Evolutionary conservation across 192 early-diverging fungal genomes (phyloP).

Genomic region (Coemansia sp.): DNA sequence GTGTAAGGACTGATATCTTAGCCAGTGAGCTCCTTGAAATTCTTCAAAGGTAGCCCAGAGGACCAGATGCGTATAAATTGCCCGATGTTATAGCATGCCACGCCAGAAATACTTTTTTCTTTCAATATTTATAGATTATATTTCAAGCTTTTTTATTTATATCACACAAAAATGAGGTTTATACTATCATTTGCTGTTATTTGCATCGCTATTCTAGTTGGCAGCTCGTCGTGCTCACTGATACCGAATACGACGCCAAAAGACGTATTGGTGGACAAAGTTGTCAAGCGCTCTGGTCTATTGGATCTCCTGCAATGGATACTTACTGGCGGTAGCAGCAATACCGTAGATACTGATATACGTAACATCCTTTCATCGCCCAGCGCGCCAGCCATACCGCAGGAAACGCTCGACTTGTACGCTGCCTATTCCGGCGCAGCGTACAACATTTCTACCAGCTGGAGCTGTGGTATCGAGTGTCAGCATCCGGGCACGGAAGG

Average conservation of each 20-base stretch:
- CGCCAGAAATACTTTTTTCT: not conserved
- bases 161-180: not conserved
- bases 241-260: not conserved
- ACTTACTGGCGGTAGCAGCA: not conserved
- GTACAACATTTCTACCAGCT: conserved; percentile 15
- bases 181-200: not conserved
- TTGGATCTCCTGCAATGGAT: not conserved
- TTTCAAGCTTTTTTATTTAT: not conserved
- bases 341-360: not conserved
- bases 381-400: not conserved
- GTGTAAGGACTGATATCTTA: not conserved
- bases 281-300: not conserved
- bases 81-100: not conserved
- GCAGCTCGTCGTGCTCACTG: not conserved
- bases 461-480: conserved; percentile 37
- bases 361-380: not conserved
- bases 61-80: not conserved
- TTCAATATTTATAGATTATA: not conserved
- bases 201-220: not conserved
- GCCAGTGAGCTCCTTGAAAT: not conserved
- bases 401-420: conserved; percentile 22
- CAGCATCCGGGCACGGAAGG: conserved; percentile 24
- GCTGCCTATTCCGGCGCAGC: conserved; percentile 43
- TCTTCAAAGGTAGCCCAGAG: not conserved
- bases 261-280: not conserved